A percentile compares a stretch with the other conserved stretches of the same genome.
Conservation (phyloP, 2,329 filamentous ascomycete species). For the Colletotrichum sidae region DNA sequence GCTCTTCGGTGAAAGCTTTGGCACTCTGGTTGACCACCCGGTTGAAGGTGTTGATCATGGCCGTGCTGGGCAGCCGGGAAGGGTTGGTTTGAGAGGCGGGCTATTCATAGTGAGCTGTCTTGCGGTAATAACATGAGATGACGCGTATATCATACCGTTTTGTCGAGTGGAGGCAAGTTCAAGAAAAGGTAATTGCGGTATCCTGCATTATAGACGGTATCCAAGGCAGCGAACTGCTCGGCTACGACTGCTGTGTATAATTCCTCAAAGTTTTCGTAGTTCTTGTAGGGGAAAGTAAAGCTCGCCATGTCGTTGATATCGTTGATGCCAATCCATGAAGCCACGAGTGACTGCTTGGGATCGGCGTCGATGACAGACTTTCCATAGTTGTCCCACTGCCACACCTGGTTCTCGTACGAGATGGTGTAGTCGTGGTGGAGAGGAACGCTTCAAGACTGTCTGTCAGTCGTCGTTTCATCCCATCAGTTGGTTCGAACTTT, state of each 20-base stretch:
- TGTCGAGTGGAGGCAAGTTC: slow-evolving; percentile 61
- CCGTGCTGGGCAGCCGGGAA: not conserved
- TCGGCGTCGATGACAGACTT: slow-evolving; percentile 37
- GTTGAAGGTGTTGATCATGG: slow-evolving; percentile 27
- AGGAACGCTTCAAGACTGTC: slow-evolving; percentile 48
- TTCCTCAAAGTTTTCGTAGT: not conserved
- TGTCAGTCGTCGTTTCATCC: not conserved
- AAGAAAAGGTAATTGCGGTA: slow-evolving; percentile 63
- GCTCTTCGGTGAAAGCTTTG: slow-evolving; percentile 44
- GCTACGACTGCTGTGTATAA: slow-evolving; percentile 22
- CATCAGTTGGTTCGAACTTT: not conserved
- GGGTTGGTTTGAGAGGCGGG: slow-evolving; percentile 18
- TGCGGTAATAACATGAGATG: not conserved
- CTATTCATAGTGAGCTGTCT: not conserved
- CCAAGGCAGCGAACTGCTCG: slow-evolving; percentile 15
- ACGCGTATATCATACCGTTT: not conserved
- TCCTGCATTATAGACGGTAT: slow-evolving; percentile 60
- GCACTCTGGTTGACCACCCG: slow-evolving; percentile 37
- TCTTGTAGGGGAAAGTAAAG: slow-evolving; percentile 7
- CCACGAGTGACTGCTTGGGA: slow-evolving; percentile 55
- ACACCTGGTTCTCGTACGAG: slow-evolving; percentile 59
- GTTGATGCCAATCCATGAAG: slow-evolving; percentile 68
- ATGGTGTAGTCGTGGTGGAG: slow-evolving; percentile 62
- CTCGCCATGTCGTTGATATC: slow-evolving; percentile 60
- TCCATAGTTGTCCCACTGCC: slow-evolving; percentile 57